phyloP scores from a whole-genome alignment of 345 rosid genomes.

The Aegle marmelos region DNA sequence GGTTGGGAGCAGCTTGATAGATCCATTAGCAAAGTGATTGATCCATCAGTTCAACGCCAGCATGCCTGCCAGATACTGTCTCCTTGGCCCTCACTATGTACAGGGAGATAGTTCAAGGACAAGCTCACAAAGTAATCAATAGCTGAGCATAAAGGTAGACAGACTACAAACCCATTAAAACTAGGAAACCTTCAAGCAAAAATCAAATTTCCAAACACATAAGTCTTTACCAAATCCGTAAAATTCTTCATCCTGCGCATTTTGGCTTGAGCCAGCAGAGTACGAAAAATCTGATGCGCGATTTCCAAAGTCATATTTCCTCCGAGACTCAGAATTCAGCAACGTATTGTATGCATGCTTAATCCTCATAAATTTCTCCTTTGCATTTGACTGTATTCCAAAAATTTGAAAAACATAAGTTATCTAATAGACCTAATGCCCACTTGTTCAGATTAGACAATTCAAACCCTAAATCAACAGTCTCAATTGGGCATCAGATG shows the following conservation, averaged over 20 bases:
- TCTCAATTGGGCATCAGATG: not conserved
- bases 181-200: not conserved
- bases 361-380: constrained; percentile 63
- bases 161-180: not conserved
- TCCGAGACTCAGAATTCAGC: constrained; percentile 66
- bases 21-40: not conserved
- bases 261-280: constrained; percentile 40
- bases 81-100: constrained; percentile 1
- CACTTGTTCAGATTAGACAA: not conserved
- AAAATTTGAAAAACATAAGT: constrained; percentile 2
- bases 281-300: constrained; percentile 58
- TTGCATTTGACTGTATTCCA: constrained; percentile 68
- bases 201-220: constrained; percentile 8
- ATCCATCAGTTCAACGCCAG: not conserved
- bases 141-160: not conserved
- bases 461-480: not conserved
- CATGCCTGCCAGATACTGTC: not conserved
- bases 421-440: constrained; percentile 2
- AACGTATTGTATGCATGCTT: constrained; percentile 63
- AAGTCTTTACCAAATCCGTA: constrained; percentile 79
- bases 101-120: not conserved
- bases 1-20: not conserved
- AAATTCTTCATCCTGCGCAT: constrained; percentile 56
- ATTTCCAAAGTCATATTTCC: constrained; percentile 48
- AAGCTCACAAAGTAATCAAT: not conserved